A percentile compares a stretch with the other conserved stretches of the same genome.
Conservation (phyloP, 1,139 yeast species). For the Taphrina flavorubra region DNA sequence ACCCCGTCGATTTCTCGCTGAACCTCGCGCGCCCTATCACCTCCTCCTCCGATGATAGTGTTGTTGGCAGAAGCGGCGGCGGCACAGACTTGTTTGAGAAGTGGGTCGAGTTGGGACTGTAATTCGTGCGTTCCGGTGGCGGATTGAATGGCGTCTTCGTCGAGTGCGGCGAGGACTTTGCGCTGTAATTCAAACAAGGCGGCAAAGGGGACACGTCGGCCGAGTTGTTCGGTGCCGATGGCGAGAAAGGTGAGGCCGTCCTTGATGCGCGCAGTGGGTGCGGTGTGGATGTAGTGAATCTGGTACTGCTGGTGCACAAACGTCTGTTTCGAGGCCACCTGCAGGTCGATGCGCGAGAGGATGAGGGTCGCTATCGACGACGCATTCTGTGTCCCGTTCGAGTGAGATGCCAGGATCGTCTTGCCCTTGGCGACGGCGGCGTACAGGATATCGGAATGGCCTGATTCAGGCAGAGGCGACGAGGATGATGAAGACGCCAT, state of each 20-base stretch:
- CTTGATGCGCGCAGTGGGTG: conserved; percentile 47
- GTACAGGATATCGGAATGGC: conserved; percentile 22
- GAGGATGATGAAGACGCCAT: conserved; percentile 9
- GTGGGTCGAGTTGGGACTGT: conserved; percentile 36
- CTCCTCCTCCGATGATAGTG: background rate
- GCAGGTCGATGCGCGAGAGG: conserved; percentile 30
- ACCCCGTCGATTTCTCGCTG: conserved; percentile 54
- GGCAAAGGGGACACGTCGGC: conserved; percentile 51
- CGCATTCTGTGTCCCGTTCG: conserved; percentile 38
- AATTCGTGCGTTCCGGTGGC: conserved; percentile 44
- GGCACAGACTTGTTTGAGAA: conserved; percentile 17
- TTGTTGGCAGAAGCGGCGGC: conserved; percentile 9
- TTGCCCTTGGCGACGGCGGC: conserved; percentile 34
- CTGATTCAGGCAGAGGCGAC: background rate
- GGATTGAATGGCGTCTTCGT: conserved; percentile 40
- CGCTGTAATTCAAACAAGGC: conserved; percentile 50
- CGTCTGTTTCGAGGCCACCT: conserved; percentile 46
- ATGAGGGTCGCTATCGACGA: conserved; percentile 25
- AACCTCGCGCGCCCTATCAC: conserved; percentile 46
- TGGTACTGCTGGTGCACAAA: conserved; percentile 51
- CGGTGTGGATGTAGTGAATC: conserved; percentile 52
- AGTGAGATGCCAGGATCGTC: conserved; percentile 29
- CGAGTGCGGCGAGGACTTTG: conserved; percentile 46
- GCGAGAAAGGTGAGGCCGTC: conserved; percentile 51
- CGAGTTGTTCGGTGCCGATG: conserved; percentile 49